Evolutionary conservation across 2,329 filamentous ascomycete species (phyloP), one percentile per base, ranked within the genome.

Genomic region (Fusarium penzigii): DNA sequence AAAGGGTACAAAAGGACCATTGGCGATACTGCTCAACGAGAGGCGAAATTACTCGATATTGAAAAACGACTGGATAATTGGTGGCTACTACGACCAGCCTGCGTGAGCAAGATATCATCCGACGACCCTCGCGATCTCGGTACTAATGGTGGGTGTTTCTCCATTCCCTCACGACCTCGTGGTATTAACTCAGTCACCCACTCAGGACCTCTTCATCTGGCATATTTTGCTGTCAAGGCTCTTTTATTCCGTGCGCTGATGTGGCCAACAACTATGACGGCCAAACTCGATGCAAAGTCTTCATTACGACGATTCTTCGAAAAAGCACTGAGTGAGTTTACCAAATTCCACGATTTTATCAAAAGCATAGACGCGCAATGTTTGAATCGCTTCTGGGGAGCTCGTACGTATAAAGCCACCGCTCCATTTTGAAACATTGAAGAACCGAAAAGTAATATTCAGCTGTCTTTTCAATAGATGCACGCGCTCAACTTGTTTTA

Each of bases 171-270:
- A 3, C 14, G 2, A n/a, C 39, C 13, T 40, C 29, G 6, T 29
- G 38, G 2, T 5, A 13, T 34, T 3, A 12, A 11, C 8, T 25
- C 16, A 32, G 6, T 29, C 17, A 25, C 25, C 3, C 11, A 29
- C 20, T 10, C 6, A 53, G 51, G 36, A 4, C 51, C 48, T 8
- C 52, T 73, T 0, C 67, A 72, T 39, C 59, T 74, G 0, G 61
- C 67, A 2, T 71, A 65, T 39, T 72, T 69, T 42, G 65, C 70
- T 36, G 59, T 66, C 12, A 62, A 71, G 32, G 65, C 66, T 5
- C 65, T 74, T 3, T 61, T 67, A 7, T 68, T 67, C 39, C 67
- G 72, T 20, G 70, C 69, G 0, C 61, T 74, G 7, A 72, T 73
- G 70, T 68, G 65, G 29, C 71, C 71, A n/a, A 70, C 69, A 3